A percentile compares a stretch with the other conserved stretches of the same genome.
These are phyloP conservation scores for Elsinoe ampelina DNA, from an alignment of 2,329 filamentous ascomycete species.

Conservation along the genomic window DNA sequence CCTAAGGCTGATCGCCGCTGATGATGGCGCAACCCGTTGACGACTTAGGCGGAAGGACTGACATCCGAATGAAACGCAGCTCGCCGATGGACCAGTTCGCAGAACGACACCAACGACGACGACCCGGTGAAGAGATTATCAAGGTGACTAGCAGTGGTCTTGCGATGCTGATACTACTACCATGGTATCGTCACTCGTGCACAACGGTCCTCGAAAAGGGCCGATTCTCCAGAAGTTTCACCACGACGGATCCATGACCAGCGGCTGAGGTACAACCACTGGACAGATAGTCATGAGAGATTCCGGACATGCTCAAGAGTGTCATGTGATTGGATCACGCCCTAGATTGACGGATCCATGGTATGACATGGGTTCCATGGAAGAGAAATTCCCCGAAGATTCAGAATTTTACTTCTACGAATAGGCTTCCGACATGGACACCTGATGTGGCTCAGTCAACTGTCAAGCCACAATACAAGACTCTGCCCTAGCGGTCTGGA, in stretches of 20 bases:
- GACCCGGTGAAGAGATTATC: neutral
- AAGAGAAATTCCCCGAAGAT: neutral
- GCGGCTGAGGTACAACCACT: neutral
- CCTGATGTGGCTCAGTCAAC: neutral
- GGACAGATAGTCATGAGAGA: neutral
- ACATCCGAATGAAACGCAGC: neutral
- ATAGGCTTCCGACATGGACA: neutral
- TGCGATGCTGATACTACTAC: neutral
- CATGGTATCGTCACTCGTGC: neutral
- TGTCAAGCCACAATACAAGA: slow-evolving; percentile 1
- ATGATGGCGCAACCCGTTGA: neutral
- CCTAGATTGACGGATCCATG: neutral
- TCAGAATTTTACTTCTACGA: neutral
- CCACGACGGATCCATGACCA: neutral
- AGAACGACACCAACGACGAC: neutral
- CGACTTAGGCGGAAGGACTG: neutral
- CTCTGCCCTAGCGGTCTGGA: neutral
- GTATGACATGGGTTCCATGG: neutral
- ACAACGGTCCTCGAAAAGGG: neutral
- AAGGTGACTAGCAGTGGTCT: too few species aligned
- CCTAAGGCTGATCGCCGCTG: neutral
- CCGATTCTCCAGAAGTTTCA: neutral
- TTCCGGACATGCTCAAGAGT: neutral
- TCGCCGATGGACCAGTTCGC: neutral
- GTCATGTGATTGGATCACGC: neutral